phyloP scores from a whole-genome alignment of 176 grass and related monocot genomes.

The Panicum miliaceum region DNA sequence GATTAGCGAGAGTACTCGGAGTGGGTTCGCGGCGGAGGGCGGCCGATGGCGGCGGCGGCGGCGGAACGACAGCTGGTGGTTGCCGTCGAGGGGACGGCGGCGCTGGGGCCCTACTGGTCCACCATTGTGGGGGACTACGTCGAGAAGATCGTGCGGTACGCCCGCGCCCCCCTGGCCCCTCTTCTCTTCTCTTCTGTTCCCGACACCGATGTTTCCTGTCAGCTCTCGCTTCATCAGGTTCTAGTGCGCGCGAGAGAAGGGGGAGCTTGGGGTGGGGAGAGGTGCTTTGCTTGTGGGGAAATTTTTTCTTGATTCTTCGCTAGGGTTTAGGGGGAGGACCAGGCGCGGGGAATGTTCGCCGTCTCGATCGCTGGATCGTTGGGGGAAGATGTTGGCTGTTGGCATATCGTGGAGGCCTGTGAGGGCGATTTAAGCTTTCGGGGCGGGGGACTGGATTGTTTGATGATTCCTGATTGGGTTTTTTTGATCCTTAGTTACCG shows the following conservation, averaged over 20 bases:
- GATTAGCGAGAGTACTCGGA: background rate
- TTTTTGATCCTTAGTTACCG: background rate
- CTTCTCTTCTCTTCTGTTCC: background rate
- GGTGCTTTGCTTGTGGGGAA: background rate
- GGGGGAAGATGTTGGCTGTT: background rate
- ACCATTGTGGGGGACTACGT: conserved; percentile 71
- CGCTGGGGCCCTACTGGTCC: conserved; percentile 77
- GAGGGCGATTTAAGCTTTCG: background rate
- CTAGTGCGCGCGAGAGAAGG: background rate
- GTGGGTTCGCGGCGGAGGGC: background rate
- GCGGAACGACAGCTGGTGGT: conserved; percentile 76
- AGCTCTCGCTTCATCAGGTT: background rate
- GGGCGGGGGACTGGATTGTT: background rate
- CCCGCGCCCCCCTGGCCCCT: too few relatives aligned
- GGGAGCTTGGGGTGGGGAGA: background rate
- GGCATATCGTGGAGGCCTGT: background rate
- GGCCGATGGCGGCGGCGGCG: conserved; percentile 17
- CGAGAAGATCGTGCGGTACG: conserved; percentile 93
- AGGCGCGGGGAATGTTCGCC: background rate
- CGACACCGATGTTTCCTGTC: background rate
- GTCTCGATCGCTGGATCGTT: background rate
- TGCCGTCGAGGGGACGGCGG: conserved; percentile 83
- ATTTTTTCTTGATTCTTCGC: background rate
- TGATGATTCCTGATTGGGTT: background rate
- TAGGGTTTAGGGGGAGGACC: background rate